Percentiles rank a stretch among this genome's conserved stretches.
Conservation (phyloP, 164 flowering plant species). For the Umbilicus rupestris region DNA sequence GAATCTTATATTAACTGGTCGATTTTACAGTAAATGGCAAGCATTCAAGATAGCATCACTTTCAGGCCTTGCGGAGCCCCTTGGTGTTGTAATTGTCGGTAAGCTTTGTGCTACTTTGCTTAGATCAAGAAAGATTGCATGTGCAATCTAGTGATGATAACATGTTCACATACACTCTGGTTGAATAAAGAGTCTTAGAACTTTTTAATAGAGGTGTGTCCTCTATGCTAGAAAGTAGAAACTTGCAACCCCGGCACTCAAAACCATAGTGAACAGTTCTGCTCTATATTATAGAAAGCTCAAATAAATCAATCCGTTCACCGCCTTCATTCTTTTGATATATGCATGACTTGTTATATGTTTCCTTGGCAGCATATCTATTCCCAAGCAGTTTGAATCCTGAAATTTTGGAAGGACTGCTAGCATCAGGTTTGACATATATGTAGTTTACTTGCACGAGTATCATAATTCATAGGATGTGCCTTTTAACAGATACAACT, state of each 20-base stretch:
- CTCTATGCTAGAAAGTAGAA: neutral
- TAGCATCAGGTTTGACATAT: conserved; percentile 64
- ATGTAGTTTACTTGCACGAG: neutral
- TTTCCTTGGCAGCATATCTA: conserved; percentile 56
- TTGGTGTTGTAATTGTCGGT: conserved; percentile 88
- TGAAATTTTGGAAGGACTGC: conserved; percentile 85
- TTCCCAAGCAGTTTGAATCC: conserved; percentile 88
- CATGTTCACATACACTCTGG: neutral
- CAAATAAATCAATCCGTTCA: too few species aligned
- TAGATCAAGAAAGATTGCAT: neutral
- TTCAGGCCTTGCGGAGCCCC: conserved; percentile 89
- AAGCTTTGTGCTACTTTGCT: conserved; percentile 16
- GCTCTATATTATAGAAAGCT: too few species aligned
- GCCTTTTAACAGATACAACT: neutral
- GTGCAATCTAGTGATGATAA: neutral
- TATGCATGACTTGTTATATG: neutral
- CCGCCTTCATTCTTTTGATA: neutral
- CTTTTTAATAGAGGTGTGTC: neutral
- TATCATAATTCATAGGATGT: neutral
- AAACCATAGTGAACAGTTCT: neutral
- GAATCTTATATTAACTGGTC: conserved; percentile 7
- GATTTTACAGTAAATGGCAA: conserved; percentile 75
- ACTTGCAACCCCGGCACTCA: neutral
- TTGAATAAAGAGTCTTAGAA: neutral
- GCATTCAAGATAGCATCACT: conserved; percentile 91